Evolutionary conservation across 106 monocot species (phyloP), one percentile per base, ranked within the genome.

Genomic region (Allium fistulosum): DNA sequence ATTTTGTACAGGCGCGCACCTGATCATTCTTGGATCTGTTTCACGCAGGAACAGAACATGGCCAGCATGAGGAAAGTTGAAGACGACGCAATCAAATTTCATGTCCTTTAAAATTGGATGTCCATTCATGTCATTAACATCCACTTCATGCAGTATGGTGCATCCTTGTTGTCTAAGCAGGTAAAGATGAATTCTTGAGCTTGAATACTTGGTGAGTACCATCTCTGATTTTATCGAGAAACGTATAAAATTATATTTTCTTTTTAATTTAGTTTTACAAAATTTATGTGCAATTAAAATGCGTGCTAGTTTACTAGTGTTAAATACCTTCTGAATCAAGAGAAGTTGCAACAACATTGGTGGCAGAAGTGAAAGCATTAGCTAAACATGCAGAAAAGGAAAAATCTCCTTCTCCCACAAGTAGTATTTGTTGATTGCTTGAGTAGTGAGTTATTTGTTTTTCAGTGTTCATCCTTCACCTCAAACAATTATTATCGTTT

Each of bases 21-120:
- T 61, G 11, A 72, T 72, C 7, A 72, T 57, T 66, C 14, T 49
- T n/a, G 17, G 26, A n/a, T 66, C 11, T 5, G n/a, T 8, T 59
- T 74, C 74, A 2, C 15, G 4, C 18, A 46, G 26, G 6, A 0
- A 0, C 2, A 27, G 48, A 28, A 49, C 26, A 28, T 74, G 66
- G 10, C 84, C 90, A 11, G 83, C 80, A 61, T 90, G 89, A 7
- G 85, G 90, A 47, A 90, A 90, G 69, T 85, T 90, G 60, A 78
- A 90, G 22, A 90, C 57, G 46, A 90, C 78, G 10, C 82, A 26
- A 72, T 90, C 80, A 55, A 90, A 90, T 48, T 64, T 77, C 49
- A 68, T 58, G 37, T 16, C 49, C 46, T 70, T 84, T 74, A 89
- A 61, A 48, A 48, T 27, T 9, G 4, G n/a, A 37, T 67, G 26